These are phyloP conservation scores for Russula virescens DNA, from an alignment of 768 basidiomycete genomes.

Conservation along the genomic window DNA sequence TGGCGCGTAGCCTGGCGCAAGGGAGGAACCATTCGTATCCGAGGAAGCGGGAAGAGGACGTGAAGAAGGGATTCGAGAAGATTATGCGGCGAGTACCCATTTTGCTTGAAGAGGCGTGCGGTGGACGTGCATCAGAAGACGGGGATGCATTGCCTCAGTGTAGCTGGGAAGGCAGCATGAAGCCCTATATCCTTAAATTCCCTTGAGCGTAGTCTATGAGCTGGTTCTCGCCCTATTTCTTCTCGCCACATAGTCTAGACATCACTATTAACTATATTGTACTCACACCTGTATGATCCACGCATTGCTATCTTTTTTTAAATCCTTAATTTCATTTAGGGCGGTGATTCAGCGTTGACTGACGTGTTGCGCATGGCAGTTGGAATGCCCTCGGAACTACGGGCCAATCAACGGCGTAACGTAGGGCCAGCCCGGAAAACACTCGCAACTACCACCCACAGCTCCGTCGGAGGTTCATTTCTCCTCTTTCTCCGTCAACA, in stretches of 20 bases:
- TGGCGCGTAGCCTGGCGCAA: background rate
- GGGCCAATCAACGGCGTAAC: constrained; percentile 1
- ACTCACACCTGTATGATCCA: constrained; percentile 5
- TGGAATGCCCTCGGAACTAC: background rate
- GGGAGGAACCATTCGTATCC: constrained; percentile 12
- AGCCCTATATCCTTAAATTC: constrained; percentile 54
- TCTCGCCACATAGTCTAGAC: background rate
- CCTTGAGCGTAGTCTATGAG: constrained; percentile 37
- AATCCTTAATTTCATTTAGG: background rate
- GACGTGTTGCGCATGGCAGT: background rate
- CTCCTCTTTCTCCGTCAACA: background rate
- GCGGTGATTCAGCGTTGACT: background rate
- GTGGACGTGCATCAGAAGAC: constrained; percentile 32
- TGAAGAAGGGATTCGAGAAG: constrained; percentile 27
- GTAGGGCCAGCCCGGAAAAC: background rate
- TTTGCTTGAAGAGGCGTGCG: constrained; percentile 40
- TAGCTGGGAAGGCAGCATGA: constrained; percentile 58
- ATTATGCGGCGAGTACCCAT: constrained; percentile 34
- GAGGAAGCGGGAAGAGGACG: constrained; percentile 25
- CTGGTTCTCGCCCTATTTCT: background rate
- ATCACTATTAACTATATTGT: background rate
- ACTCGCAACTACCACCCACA: background rate
- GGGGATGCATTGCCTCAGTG: constrained; percentile 41
- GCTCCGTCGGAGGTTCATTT: background rate
- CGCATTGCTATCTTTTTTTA: background rate